Evolutionary conservation across 495 filamentous ascomycete genomes (phyloP).

Genomic region (Aspergillus conjunctus): DNA sequence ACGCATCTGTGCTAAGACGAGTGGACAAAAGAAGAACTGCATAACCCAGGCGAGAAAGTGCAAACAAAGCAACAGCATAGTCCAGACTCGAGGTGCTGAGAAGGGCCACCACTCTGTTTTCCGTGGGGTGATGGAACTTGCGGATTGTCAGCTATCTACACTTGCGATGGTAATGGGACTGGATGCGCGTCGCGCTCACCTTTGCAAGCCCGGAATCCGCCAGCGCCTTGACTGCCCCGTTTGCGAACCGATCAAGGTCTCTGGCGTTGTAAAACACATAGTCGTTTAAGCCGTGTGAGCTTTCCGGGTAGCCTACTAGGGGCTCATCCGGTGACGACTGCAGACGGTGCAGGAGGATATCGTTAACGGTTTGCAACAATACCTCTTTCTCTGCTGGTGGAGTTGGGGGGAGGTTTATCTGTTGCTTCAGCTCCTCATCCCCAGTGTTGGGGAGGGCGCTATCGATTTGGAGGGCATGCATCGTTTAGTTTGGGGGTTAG

Average conservation of each 20-base stretch:
- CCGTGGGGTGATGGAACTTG: conserved; percentile 13
- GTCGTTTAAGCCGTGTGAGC: conserved; percentile 18
- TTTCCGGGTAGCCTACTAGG: conserved; percentile 22
- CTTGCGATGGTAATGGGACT: background rate
- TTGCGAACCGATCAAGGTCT: conserved; percentile 20
- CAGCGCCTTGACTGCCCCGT: conserved; percentile 12
- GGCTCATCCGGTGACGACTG: conserved; percentile 13
- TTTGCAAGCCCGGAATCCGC: conserved; percentile 11
- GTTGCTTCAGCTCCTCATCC: background rate
- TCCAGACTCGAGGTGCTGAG: conserved; percentile 57
- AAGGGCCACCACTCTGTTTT: conserved; percentile 46
- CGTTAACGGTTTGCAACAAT: conserved; percentile 12
- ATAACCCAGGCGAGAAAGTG: conserved; percentile 57
- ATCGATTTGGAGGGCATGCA: background rate
- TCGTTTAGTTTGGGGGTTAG: background rate
- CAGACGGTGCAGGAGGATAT: conserved; percentile 17
- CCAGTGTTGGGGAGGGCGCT: background rate
- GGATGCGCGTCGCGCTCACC: background rate
- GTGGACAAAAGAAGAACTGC: conserved; percentile 58
- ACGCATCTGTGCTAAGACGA: conserved; percentile 53
- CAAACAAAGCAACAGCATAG: conserved; percentile 56
- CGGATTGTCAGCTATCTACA: background rate
- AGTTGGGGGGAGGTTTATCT: conserved; percentile 16
- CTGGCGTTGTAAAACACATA: conserved; percentile 20
- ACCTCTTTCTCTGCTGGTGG: conserved; percentile 17